Conservation (phyloP, 257 asterid species). For the Ajuga chamaepitys region DNA sequence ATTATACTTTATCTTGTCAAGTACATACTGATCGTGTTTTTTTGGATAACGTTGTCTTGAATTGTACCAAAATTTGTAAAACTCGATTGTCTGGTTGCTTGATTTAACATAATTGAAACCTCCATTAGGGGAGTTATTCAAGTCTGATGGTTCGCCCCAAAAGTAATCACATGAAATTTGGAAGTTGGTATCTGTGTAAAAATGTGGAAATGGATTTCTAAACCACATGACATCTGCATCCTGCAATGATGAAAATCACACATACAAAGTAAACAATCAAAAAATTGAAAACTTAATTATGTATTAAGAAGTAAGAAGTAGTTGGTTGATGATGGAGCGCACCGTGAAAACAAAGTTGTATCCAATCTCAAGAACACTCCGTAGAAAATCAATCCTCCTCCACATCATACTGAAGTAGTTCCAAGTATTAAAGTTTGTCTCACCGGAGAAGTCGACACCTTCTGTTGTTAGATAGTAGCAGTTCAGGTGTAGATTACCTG, state of each 20-base stretch:
- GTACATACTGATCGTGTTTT: constrained; percentile 48
- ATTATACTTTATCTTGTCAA: constrained; percentile 29
- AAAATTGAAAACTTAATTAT: not conserved
- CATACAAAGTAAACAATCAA: not conserved
- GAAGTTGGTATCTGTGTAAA: constrained; percentile 35
- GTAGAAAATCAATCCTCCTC: constrained; percentile 41
- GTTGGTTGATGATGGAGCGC: not conserved
- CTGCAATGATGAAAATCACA: constrained; percentile 14
- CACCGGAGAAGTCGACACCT: constrained; percentile 32
- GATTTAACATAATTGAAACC: constrained; percentile 45
- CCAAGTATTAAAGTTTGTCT: constrained; percentile 31
- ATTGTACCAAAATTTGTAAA: constrained; percentile 48
- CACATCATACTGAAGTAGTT: constrained; percentile 48
- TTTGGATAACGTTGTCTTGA: constrained; percentile 23
- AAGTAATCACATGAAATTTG: constrained; percentile 42
- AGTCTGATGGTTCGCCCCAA: constrained; percentile 13
- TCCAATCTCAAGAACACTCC: constrained; percentile 35
- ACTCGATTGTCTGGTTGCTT: constrained; percentile 29
- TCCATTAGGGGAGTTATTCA: constrained; percentile 37
- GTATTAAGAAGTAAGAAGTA: no score
- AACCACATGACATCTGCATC: constrained; percentile 63
- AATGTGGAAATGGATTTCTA: constrained; percentile 40
- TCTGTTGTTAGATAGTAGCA: constrained; percentile 32
- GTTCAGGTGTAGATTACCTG: constrained; percentile 20
- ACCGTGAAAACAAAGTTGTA: constrained; percentile 53